Evolutionary conservation across 192 early-diverging fungal species (phyloP).

Genomic region (Cetraspora pellucida): DNA sequence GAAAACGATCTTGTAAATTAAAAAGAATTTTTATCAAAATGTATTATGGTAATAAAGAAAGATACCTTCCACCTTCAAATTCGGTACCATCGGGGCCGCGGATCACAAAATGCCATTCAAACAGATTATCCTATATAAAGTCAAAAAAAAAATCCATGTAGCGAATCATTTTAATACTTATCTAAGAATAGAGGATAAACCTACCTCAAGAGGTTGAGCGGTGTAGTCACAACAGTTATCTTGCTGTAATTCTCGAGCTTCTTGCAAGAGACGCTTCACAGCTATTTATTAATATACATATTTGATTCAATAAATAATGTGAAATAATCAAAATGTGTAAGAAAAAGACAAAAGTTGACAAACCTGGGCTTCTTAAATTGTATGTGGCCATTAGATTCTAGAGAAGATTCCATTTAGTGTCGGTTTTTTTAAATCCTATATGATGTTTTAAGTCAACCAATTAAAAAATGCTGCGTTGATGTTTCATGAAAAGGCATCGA

Average conservation of each 20-base stretch:
- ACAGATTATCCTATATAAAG: slow-evolving; percentile 78
- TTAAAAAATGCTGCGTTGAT: no score
- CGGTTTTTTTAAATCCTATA: no score
- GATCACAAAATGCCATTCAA: slow-evolving; percentile 98
- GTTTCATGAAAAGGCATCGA: no score
- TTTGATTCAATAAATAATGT: not conserved
- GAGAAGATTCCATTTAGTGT: no score
- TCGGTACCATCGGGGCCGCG: slow-evolving; percentile 85
- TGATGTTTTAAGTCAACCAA: no score
- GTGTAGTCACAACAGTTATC: slow-evolving; percentile 73
- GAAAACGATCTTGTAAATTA: not conserved
- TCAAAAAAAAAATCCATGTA: not conserved
- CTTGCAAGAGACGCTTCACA: slow-evolving; percentile 82
- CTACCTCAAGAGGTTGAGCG: slow-evolving; percentile 71
- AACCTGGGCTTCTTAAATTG: not conserved
- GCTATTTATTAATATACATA: slow-evolving; percentile 40
- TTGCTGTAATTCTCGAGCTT: slow-evolving; percentile 68
- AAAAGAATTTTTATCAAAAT: not conserved
- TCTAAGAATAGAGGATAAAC: not conserved
- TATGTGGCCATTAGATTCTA: not conserved
- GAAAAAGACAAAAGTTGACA: not conserved
- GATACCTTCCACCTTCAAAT: slow-evolving; percentile 76
- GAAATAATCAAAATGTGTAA: not conserved
- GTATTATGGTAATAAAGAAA: not conserved
- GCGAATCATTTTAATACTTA: not conserved